Percentiles rank a stretch among this genome's conserved stretches.
Evolutionary conservation across 2,329 filamentous ascomycete species (phyloP).

Genomic region (Trichoderma sp.): DNA sequence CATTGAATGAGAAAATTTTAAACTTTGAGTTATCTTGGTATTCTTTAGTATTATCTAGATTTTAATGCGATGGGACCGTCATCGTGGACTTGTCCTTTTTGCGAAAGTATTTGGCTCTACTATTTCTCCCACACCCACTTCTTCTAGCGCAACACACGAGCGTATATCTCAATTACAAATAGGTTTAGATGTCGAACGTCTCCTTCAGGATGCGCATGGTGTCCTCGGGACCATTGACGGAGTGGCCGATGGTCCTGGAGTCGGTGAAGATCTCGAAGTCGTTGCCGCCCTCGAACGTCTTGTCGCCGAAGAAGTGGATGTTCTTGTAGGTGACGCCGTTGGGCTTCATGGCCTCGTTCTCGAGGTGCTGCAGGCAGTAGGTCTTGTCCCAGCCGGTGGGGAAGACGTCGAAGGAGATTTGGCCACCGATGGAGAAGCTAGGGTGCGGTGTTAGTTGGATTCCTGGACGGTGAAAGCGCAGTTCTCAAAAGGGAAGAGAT

Average conservation of each 20-base stretch:
- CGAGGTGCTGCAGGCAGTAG: slow-evolving; percentile 86
- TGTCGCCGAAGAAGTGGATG: slow-evolving; percentile 98
- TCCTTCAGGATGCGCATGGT: slow-evolving; percentile 77
- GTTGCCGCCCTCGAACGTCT: slow-evolving; percentile 86
- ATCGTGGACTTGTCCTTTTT: neutral
- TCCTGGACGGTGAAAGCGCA: neutral
- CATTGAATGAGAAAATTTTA: neutral
- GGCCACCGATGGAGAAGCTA: slow-evolving; percentile 90
- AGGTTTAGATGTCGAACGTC: slow-evolving; percentile 63
- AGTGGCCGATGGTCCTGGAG: slow-evolving; percentile 76
- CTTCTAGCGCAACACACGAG: neutral
- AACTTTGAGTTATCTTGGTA: neutral
- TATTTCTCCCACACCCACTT: neutral
- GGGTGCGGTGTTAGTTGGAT: neutral
- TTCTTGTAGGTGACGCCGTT: slow-evolving; percentile 75
- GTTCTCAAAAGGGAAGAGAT: slow-evolving; percentile 7
- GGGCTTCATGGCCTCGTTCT: slow-evolving; percentile 68
- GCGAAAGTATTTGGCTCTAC: neutral
- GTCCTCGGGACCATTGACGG: slow-evolving; percentile 77
- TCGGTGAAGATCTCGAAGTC: slow-evolving; percentile 93
- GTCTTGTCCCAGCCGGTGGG: slow-evolving; percentile 98
- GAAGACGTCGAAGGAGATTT: slow-evolving; percentile 99
- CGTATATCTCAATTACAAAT: neutral
- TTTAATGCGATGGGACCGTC: neutral
- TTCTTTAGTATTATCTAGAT: slow-evolving; percentile 13